Conservation (phyloP, 2,329 filamentous ascomycete genomes). For the Nigrograna mackinnonii region DNA sequence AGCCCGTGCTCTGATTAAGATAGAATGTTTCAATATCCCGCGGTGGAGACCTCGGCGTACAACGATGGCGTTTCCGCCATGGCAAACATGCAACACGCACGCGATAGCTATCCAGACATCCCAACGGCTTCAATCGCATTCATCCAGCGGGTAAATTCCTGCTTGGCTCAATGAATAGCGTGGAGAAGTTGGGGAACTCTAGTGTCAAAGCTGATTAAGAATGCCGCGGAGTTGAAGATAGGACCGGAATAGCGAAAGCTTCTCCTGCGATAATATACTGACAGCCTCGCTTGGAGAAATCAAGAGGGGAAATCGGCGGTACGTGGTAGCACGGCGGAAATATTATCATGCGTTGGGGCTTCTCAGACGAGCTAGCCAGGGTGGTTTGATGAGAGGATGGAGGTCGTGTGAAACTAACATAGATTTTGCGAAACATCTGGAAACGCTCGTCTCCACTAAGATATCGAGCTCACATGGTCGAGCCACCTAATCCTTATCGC, state of each 20-base stretch:
- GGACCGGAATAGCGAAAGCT: neutral
- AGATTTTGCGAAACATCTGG: neutral
- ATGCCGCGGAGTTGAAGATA: no score
- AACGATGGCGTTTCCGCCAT: neutral
- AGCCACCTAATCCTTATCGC: no score
- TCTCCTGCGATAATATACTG: neutral
- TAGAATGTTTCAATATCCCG: slow-evolving; percentile 1
- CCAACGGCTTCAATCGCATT: neutral
- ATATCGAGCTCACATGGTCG: neutral
- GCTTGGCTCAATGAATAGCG: neutral
- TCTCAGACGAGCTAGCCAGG: slow-evolving; percentile 2
- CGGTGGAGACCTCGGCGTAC: slow-evolving; percentile 1
- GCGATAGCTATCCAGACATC: neutral
- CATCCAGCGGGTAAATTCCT: neutral
- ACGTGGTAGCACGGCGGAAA: neutral
- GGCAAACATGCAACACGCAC: neutral
- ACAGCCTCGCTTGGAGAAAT: neutral
- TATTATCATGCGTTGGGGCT: slow-evolving; percentile 2
- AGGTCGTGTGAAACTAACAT: neutral
- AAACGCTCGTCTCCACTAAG: neutral
- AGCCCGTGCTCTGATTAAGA: neutral
- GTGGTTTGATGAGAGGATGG: slow-evolving; percentile 1
- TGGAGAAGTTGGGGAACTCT: no score
- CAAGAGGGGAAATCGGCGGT: neutral
- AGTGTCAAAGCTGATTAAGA: no score